phyloP scores from a whole-genome alignment of 2,329 filamentous ascomycete species.

The Neurospora crassa region DNA sequence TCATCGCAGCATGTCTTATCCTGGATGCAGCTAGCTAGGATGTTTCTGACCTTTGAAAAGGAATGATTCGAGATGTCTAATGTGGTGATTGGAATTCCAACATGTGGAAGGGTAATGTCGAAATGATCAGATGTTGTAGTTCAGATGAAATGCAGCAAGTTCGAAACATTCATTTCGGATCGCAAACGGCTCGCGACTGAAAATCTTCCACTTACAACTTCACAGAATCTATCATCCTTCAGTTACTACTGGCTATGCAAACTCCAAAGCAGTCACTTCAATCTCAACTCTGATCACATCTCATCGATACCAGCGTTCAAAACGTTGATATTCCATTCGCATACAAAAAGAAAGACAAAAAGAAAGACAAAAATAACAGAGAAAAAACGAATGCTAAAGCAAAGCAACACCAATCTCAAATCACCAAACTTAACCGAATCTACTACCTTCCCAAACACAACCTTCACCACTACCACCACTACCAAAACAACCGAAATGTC shows the following conservation, averaged over 20 bases:
- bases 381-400: not conserved
- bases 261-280: not conserved
- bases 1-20: no score
- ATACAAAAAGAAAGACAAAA: no score
- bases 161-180: not conserved
- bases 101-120: not conserved
- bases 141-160: not conserved
- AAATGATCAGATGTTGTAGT: not conserved
- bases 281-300: not conserved
- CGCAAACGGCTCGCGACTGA: not conserved
- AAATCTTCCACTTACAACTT: not conserved
- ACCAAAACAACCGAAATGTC: constrained; percentile 5
- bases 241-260: not conserved
- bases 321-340: no score
- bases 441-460: not conserved
- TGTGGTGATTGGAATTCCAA: not conserved
- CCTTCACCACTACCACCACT: constrained; percentile 1
- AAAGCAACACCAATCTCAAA: not conserved
- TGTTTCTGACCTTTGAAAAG: not conserved
- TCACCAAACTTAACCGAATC: not conserved
- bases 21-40: not conserved
- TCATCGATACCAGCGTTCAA: no score
- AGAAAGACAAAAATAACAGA: no score
- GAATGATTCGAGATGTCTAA: not conserved
- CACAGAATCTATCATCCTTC: not conserved